A percentile compares a stretch with the other conserved stretches of the same genome.
Conservation (phyloP, 1,284 basidiomycete genomes). For the Stygiomarasmius scandens region DNA sequence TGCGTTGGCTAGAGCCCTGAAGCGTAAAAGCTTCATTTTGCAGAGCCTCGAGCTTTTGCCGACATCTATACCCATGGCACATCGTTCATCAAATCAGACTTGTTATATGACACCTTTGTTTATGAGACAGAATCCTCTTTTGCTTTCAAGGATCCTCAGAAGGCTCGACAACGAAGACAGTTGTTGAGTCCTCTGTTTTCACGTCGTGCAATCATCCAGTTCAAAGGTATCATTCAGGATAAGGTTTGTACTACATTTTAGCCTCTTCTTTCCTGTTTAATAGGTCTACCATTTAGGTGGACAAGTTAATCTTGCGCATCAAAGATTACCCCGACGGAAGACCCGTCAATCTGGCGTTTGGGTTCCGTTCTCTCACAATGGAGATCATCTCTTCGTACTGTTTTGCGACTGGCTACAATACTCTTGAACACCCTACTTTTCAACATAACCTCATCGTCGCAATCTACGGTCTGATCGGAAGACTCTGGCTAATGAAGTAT, state of each 20-base stretch:
- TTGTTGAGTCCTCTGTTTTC: conserved; percentile 28
- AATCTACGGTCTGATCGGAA: conserved; percentile 11
- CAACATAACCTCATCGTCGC: conserved; percentile 19
- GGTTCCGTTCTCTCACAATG: conserved; percentile 17
- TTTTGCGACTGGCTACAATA: conserved; percentile 22
- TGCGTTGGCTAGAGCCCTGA: background rate
- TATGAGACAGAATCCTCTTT: conserved; percentile 18
- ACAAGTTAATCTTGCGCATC: conserved; percentile 16
- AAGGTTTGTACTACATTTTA: conserved; percentile 19
- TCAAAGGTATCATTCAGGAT: conserved; percentile 25
- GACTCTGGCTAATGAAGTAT: conserved; percentile 19
- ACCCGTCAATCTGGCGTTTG: conserved; percentile 10
- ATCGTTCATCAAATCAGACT: conserved; percentile 19
- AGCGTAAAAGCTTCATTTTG: conserved; percentile 26
- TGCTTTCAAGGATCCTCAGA: conserved; percentile 15
- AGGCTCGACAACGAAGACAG: conserved; percentile 23
- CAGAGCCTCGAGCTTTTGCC: conserved; percentile 22
- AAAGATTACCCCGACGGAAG: background rate
- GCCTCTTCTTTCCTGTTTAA: too few relatives aligned
- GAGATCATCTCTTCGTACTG: conserved; percentile 30
- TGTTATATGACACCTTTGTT: conserved; percentile 22
- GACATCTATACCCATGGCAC: conserved; percentile 26
- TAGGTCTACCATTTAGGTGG: conserved; percentile 13
- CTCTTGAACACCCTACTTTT: conserved; percentile 24
- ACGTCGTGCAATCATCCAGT: conserved; percentile 24